phyloP scores from a whole-genome alignment of 2,329 filamentous ascomycete genomes.

The Colletotrichum paranaense region DNA sequence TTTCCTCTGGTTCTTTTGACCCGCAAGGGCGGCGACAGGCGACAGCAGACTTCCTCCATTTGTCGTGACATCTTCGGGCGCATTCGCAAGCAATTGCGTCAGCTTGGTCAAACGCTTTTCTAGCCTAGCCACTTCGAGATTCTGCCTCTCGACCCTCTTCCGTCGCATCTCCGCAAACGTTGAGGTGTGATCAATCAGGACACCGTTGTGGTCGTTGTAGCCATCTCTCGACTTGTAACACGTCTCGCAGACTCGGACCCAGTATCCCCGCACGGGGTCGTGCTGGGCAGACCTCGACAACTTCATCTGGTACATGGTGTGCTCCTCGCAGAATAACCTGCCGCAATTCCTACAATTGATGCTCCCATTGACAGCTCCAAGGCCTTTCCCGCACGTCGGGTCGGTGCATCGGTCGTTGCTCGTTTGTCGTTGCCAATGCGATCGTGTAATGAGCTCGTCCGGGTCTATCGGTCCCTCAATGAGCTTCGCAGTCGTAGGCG shows the following conservation, averaged over 20 bases:
- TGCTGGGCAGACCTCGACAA: constrained; percentile 88
- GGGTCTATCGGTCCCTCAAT: constrained; percentile 71
- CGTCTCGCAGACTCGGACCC: constrained; percentile 98
- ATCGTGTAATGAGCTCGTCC: constrained; percentile 87
- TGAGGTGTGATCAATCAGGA: constrained; percentile 77
- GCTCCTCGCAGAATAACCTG: constrained; percentile 93
- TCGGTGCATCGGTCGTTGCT: constrained; percentile 87
- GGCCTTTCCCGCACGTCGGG: constrained; percentile 81
- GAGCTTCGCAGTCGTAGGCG: constrained; percentile 49
- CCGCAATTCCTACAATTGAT: constrained; percentile 96
- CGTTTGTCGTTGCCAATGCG: constrained; percentile 87
- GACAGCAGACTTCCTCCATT: constrained; percentile 66
- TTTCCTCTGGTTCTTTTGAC: constrained; percentile 82
- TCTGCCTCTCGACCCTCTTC: constrained; percentile 83
- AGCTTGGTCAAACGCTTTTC: constrained; percentile 94
- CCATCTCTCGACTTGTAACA: constrained; percentile 97
- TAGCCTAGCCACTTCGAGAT: constrained; percentile 87
- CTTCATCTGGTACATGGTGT: constrained; percentile 99
- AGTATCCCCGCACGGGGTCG: constrained; percentile 89
- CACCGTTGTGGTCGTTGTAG: constrained; percentile 88
- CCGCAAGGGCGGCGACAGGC: constrained; percentile 70
- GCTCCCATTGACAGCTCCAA: constrained; percentile 83
- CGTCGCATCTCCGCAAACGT: constrained; percentile 78
- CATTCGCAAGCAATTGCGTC: constrained; percentile 83
- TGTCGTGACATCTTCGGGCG: constrained; percentile 73